A percentile compares a stretch with the other conserved stretches of the same genome.
Conservation (phyloP, 208 protist genomes). For the Paratrypanosoma confusum region DNA sequence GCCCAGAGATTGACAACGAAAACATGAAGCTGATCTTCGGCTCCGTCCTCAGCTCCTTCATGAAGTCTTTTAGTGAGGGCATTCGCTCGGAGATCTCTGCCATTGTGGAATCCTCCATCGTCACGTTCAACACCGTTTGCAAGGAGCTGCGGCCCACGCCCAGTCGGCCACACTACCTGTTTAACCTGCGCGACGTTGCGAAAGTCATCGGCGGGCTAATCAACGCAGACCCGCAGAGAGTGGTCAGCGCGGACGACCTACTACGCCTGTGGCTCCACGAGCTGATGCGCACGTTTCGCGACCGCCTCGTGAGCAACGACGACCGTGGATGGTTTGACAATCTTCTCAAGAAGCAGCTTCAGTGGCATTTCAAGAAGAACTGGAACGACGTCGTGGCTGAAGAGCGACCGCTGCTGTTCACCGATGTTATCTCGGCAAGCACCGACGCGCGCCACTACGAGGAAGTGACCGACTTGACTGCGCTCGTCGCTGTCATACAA, state of each 20-base stretch:
- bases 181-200: constrained; percentile 97
- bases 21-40: constrained; percentile 93
- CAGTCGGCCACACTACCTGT: constrained; percentile 97
- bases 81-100: constrained; percentile 50
- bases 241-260: constrained; percentile 39
- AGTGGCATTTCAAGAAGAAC: constrained; percentile 70
- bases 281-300: constrained; percentile 89
- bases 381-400: not conserved
- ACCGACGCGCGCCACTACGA: constrained; percentile 74
- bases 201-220: constrained; percentile 96
- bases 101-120: constrained; percentile 91
- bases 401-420: constrained; percentile 76
- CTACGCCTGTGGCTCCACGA: constrained; percentile 95
- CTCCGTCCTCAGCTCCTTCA: constrained; percentile 92
- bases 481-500: constrained; percentile 76
- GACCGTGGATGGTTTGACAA: constrained; percentile 91
- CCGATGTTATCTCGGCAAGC: constrained; percentile 84
- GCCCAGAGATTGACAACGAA: constrained; percentile 93
- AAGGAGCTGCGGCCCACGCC: constrained; percentile 95
- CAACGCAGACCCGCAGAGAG: constrained; percentile 60
- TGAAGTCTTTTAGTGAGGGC: constrained; percentile 80
- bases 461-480: constrained; percentile 78
- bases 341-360: constrained; percentile 59
- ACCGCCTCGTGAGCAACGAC: constrained; percentile 87
- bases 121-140: constrained; percentile 90